Conservation (phyloP, 2,329 filamentous ascomycete genomes). For the Graphiopsis chlorocephala region DNA sequence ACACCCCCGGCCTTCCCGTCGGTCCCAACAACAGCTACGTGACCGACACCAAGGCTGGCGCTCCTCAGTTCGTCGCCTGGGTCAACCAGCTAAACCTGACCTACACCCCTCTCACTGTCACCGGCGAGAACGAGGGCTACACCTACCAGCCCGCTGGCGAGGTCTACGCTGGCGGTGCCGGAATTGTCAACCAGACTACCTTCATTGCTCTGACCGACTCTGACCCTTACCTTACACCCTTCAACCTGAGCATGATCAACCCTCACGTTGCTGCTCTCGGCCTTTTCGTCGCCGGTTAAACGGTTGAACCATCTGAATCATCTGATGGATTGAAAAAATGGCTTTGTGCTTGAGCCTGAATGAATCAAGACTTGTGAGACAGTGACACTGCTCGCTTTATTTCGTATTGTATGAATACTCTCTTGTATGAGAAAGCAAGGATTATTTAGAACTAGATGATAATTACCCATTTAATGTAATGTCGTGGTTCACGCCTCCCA, state of each 20-base stretch:
- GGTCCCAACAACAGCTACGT: conserved; percentile 83
- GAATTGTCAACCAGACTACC: conserved; percentile 69
- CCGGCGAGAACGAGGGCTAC: conserved; percentile 58
- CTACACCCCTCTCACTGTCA: conserved; percentile 60
- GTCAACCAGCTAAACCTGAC: conserved; percentile 65
- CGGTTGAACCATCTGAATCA: too few species aligned
- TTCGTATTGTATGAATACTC: conserved; percentile 9
- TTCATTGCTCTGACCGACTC: conserved; percentile 73
- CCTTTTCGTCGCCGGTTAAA: conserved; percentile 71
- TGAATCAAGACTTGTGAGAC: neutral
- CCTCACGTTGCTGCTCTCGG: conserved; percentile 72
- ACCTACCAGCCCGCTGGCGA: conserved; percentile 71
- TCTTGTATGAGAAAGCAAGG: conserved; percentile 8
- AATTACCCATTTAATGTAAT: neutral
- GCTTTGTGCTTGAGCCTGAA: neutral
- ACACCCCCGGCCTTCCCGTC: conserved; percentile 63
- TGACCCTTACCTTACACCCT: conserved; percentile 68
- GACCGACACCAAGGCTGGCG: conserved; percentile 57
- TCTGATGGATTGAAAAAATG: neutral
- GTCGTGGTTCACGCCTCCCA: neutral
- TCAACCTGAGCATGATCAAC: conserved; percentile 72
- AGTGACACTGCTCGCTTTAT: neutral
- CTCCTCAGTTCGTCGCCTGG: conserved; percentile 70
- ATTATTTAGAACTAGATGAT: conserved; percentile 6
- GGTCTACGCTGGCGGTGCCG: conserved; percentile 66